Base-by-base conservation (phyloP, 768 basidiomycete genomes). In the Hygrophoropsis aurantiaca region DNA sequence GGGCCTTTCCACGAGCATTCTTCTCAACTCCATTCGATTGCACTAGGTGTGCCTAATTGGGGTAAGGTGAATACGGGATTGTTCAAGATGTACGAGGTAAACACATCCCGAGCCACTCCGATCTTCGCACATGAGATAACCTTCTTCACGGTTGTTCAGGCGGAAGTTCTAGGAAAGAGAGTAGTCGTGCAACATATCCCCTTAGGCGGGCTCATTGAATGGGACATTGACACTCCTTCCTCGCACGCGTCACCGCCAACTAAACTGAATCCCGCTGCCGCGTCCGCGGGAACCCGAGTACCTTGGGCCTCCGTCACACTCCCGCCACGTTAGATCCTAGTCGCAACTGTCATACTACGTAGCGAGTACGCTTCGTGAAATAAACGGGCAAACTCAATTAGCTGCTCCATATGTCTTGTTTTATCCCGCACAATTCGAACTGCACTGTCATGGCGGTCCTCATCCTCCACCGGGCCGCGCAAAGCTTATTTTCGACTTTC, bases 151-250 rank as follows among this genome's bases (percentile, higher is more conserved):
- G 21, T 44, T 33, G 20, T 40, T 11, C 50, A 90, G 81, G 93
- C 84, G 6, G 95, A 99, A 66, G 94, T 97, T 11, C 73, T 97
- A 34, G 84, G 85, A 13, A 97, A 97, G 67, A 79, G 90, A 13
- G 94, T 97, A n/a, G 95, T 97, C 4, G 91, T 97, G 3, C 94
- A 98, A 64, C 94, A 97, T 61, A 72, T 97, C 40, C 87, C 88
- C 7, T 75, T 97, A 19, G 94, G 93, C 16, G 88, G 90, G 1
- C 57, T 92, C 20, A 68, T 94, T 45, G 79, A 82, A 58, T 91
- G 90, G 90, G 73, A 71, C 49, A 10, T n/a, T 15, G 20, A 30
- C 7, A 30, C 15, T 39, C 9, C 7, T 16, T 21, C 36, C 7
- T 40, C 25, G 24, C 26, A 47, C 26, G 46, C 25, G 21, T 47